Base-by-base conservation (phyloP, 106 monocot genomes). In the Alisma plantagoaquatica region DNA sequence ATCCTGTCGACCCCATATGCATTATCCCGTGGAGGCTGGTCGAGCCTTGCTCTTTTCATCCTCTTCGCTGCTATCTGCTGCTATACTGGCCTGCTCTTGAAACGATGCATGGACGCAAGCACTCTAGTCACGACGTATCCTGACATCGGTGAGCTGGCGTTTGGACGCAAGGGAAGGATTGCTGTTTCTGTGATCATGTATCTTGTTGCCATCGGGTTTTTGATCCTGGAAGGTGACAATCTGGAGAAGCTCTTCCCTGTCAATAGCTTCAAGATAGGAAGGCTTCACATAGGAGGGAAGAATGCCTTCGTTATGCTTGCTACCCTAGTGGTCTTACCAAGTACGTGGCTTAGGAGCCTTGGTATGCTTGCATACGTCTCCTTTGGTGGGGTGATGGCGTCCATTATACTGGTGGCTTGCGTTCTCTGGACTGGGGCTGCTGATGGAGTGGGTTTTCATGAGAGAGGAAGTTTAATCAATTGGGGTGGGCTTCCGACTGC, bases 1-100 rank as follows among this genome's bases (percentile, higher is more conserved):
- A 80, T 93, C 27, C 41, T 93, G 23, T 93, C 93, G 12, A 69
- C 83, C 11, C 87, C 93, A 49, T 87, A 80, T 47, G 93, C 87
- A 43, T 38, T 87, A 7, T 60, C 87, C 3, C 51, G 80, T 26
- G 92, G 83, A 38, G 93, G 93, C n/a, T 93, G 93, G 93, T 31
- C 77, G 14, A 93, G 80, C 59, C 17, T 93, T 31, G 2, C 63
- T n/a, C 69, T 93, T 22, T 71, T 93, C 3, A 43, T 83, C 3
- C 3, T 72, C 6, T 46, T 67, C 2, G 83, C 87, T 15, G 55
- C 22, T 3, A 41, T 74, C 10, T 93, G 87, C 23, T 93, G 57
- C 58, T 87, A 87, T 61, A 93, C 86, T 0, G 86, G 86, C 0
- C 20, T 86, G 6, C 79, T 93, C 15, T 61, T 87, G 2, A 67